Evolutionary conservation across 495 filamentous ascomycete genomes (phyloP).

Genomic region (Jackrogersella multiformis): DNA sequence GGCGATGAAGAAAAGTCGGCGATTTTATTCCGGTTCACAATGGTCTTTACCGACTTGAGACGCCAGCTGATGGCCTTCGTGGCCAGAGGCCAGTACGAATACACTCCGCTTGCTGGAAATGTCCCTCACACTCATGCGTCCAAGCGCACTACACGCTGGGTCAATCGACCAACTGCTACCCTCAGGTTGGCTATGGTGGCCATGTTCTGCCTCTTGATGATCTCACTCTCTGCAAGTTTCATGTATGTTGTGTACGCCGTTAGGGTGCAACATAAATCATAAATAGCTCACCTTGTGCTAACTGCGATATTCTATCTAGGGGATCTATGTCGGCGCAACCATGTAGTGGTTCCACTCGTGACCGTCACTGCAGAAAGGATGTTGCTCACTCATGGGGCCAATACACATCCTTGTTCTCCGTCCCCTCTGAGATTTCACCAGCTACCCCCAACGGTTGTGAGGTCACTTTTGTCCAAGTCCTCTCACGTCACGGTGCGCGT

Average conservation of each 20-base stretch:
- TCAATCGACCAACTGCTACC: neutral
- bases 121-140: neutral
- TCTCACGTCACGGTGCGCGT: conserved; percentile 86
- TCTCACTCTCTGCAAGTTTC: conserved; percentile 19
- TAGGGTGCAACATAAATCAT: conserved; percentile 30
- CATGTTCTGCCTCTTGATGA: conserved; percentile 18
- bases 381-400: conserved; percentile 83
- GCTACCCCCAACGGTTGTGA: conserved; percentile 69
- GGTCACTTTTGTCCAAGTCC: conserved; percentile 78
- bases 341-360: conserved; percentile 68
- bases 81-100: conserved; percentile 31
- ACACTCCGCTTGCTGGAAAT: conserved; percentile 40
- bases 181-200: conserved; percentile 19
- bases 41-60: conserved; percentile 40
- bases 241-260: conserved; percentile 31
- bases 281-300: conserved; percentile 33
- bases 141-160: conserved; percentile 11
- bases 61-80: conserved; percentile 31
- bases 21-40: conserved; percentile 23
- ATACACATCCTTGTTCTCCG: conserved; percentile 83
- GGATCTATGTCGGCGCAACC: conserved; percentile 32
- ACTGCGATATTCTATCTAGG: conserved; percentile 27
- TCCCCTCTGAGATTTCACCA: conserved; percentile 68
- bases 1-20: conserved; percentile 37
- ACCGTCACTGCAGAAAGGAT: conserved; percentile 63